These are phyloP conservation scores for Nakaseomyces uthaithaninus DNA, from an alignment of 1,139 yeast species.

Conservation along the genomic window DNA sequence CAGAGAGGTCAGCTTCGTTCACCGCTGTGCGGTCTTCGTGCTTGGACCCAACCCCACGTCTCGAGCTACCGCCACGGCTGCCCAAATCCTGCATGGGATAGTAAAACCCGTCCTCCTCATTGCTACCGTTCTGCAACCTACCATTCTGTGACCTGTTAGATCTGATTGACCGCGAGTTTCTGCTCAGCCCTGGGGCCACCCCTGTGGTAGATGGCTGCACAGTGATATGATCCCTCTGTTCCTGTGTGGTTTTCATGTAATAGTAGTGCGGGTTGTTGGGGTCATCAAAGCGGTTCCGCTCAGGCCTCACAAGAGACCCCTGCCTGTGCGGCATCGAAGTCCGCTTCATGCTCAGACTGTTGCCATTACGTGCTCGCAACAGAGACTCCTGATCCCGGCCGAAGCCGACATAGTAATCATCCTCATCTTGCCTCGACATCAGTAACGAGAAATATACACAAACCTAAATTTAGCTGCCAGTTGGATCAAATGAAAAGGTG, in stretches of 20 bases:
- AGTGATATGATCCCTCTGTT: conserved; percentile 51
- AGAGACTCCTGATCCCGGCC: conserved; percentile 20
- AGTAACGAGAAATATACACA: too few relatives aligned
- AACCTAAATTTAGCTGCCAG: too few relatives aligned
- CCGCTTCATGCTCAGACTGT: conserved; percentile 6
- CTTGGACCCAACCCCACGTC: background rate
- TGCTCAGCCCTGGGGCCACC: conserved; percentile 44
- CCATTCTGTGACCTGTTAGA: conserved; percentile 9
- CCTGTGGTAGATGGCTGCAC: conserved; percentile 73
- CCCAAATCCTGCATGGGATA: conserved; percentile 5
- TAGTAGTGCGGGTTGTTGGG: conserved; percentile 68
- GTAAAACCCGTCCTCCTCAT: conserved; percentile 2
- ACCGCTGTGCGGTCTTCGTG: conserved; percentile 4
- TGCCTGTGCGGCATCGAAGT: conserved; percentile 21
- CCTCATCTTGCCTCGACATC: too few relatives aligned
- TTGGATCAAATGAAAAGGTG: too few relatives aligned
- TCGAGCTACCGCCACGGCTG: background rate
- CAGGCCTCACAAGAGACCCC: conserved; percentile 67
- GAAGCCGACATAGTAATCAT: conserved; percentile 18
- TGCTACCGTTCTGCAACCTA: conserved; percentile 1
- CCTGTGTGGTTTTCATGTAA: conserved; percentile 73
- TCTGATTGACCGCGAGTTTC: conserved; percentile 12
- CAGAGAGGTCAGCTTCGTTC: conserved; percentile 4
- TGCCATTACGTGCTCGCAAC: conserved; percentile 15
- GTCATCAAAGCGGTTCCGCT: conserved; percentile 57